These are phyloP conservation scores for Dichomitus squalens DNA, from an alignment of 1,284 basidiomycete genomes.

Conservation along the genomic window DNA sequence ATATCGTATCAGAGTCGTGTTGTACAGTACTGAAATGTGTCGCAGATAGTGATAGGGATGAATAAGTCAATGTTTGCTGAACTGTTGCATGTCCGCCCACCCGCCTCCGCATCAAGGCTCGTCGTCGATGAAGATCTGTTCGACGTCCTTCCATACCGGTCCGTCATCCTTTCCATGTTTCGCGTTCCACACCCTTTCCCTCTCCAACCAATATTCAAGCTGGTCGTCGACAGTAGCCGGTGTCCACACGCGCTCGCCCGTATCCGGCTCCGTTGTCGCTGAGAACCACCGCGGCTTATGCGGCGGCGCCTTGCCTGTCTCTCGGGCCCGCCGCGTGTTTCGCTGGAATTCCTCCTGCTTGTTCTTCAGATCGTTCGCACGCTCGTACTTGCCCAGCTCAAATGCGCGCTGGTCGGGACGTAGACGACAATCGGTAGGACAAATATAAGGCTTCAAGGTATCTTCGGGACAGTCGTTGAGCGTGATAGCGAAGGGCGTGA, in stretches of 20 bases:
- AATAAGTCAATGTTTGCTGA: constrained; percentile 9
- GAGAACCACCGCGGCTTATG: constrained; percentile 88
- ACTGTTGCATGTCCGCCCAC: not conserved
- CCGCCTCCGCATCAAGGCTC: constrained; percentile 28
- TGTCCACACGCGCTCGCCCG: constrained; percentile 84
- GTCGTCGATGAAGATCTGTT: constrained; percentile 80
- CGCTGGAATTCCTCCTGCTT: constrained; percentile 91
- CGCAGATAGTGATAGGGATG: constrained; percentile 9
- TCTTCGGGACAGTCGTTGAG: constrained; percentile 81
- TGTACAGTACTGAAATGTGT: constrained; percentile 9
- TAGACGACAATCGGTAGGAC: constrained; percentile 92
- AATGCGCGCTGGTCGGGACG: constrained; percentile 96
- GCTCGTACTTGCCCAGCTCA: constrained; percentile 89
- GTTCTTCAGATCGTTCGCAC: constrained; percentile 87
- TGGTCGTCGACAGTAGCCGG: constrained; percentile 57
- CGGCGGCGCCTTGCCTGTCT: constrained; percentile 71
- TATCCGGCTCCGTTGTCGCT: constrained; percentile 79
- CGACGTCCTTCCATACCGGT: constrained; percentile 68
- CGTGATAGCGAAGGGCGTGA: constrained; percentile 94
- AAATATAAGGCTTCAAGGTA: constrained; percentile 72
- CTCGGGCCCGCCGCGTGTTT: constrained; percentile 73
- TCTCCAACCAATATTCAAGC: constrained; percentile 85
- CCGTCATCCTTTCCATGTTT: constrained; percentile 33
- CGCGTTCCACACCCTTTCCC: constrained; percentile 66
- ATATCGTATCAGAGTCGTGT: not conserved